Conservation (phyloP, 2,329 filamentous ascomycete species). For the Clonostachys chloroleuca region DNA sequence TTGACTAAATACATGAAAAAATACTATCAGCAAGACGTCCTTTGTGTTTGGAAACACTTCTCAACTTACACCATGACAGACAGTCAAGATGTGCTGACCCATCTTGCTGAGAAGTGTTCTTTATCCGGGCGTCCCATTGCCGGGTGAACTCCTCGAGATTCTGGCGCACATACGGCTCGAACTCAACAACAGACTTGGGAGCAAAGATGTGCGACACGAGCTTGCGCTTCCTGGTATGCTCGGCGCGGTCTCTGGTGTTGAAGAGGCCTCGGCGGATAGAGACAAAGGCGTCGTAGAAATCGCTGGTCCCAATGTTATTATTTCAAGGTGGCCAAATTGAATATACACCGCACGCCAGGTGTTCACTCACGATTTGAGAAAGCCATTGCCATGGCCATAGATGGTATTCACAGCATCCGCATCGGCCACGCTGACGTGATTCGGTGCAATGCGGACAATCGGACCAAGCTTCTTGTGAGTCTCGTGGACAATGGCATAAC, state of each 20-base stretch:
- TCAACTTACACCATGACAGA: slow-evolving; percentile 59
- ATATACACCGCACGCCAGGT: not conserved
- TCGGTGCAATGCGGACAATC: slow-evolving; percentile 78
- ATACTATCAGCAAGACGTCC: no score
- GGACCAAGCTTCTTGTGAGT: slow-evolving; percentile 72
- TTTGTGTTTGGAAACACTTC: no score
- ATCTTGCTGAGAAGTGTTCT: slow-evolving; percentile 12
- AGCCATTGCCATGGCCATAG: slow-evolving; percentile 77
- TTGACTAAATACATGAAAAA: slow-evolving; percentile 14
- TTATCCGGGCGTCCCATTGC: slow-evolving; percentile 64
- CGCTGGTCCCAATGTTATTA: slow-evolving; percentile 34
- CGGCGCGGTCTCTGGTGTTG: slow-evolving; percentile 77
- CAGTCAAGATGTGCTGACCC: slow-evolving; percentile 59
- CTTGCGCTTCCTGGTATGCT: slow-evolving; percentile 88
- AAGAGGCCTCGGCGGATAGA: slow-evolving; percentile 82
- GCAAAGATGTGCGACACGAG: slow-evolving; percentile 84
- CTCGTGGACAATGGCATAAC: slow-evolving; percentile 62
- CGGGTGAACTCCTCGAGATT: slow-evolving; percentile 72
- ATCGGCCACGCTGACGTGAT: slow-evolving; percentile 80
- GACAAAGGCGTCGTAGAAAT: slow-evolving; percentile 91
- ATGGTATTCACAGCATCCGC: slow-evolving; percentile 70
- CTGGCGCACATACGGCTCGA: slow-evolving; percentile 82
- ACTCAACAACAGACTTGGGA: slow-evolving; percentile 74
- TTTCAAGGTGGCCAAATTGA: not conserved
- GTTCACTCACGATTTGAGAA: slow-evolving; percentile 58